Percentiles rank a stretch among this genome's conserved stretches.
These are phyloP conservation scores for Chrysoporthe puriensis DNA, from an alignment of 2,329 filamentous ascomycete genomes.

Conservation along the genomic window DNA sequence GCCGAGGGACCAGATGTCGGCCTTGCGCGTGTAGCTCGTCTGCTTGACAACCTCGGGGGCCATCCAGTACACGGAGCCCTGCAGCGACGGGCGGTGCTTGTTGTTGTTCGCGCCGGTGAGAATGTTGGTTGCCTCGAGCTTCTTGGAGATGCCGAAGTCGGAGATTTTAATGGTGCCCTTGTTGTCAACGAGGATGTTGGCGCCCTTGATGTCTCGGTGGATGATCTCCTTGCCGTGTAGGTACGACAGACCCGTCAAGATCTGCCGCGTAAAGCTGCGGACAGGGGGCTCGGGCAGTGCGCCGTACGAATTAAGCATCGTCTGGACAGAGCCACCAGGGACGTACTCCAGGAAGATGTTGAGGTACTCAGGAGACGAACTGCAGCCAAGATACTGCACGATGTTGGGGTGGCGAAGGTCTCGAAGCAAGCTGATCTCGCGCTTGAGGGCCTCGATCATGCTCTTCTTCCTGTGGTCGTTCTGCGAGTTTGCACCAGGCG, in stretches of 20 bases:
- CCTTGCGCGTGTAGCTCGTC: constrained; percentile 96
- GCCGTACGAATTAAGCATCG: constrained; percentile 98
- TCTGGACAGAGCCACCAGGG: constrained; percentile 93
- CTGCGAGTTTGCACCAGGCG: constrained; percentile 74
- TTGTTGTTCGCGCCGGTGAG: constrained; percentile 70
- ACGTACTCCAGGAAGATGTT: constrained; percentile 99
- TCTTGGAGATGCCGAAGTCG: constrained; percentile 98
- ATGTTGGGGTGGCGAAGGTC: constrained; percentile 97
- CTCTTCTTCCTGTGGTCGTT: constrained; percentile 91
- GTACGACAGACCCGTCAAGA: constrained; percentile 88
- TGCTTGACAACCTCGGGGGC: constrained; percentile 98
- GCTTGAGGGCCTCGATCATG: constrained; percentile 97
- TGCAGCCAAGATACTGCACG: constrained; percentile 95
- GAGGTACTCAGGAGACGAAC: constrained; percentile 85
- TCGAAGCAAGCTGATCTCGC: constrained; percentile 90
- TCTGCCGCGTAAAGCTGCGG: constrained; percentile 95
- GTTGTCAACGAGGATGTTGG: constrained; percentile 98
- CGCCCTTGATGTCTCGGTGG: constrained; percentile 97
- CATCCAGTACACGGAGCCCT: constrained; percentile 99
- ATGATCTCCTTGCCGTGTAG: constrained; percentile 95
- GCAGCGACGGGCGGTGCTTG: constrained; percentile 77
- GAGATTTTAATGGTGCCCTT: constrained; percentile 99
- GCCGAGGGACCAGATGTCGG: constrained; percentile 97
- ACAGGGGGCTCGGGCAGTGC: constrained; percentile 91
- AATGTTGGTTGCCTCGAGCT: constrained; percentile 88